phyloP scores from a whole-genome alignment of 2,329 filamentous ascomycete species.

The Kalmusia sp. region DNA sequence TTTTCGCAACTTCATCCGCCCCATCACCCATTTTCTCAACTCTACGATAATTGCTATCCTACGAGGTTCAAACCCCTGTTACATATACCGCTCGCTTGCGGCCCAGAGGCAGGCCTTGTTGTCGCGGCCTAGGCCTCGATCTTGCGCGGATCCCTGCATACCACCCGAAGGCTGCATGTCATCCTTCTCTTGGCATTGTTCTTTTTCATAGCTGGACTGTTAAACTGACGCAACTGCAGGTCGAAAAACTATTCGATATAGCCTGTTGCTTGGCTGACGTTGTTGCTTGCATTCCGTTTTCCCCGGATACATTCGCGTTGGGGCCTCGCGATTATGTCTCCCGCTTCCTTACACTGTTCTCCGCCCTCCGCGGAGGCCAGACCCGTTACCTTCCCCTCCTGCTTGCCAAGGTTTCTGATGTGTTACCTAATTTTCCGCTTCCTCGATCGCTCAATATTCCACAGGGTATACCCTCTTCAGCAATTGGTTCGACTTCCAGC shows the following conservation, averaged over 20 bases:
- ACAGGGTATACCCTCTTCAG: conserved; percentile 32
- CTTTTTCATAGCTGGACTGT: conserved; percentile 9
- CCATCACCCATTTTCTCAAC: conserved; percentile 5
- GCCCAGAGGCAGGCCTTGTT: background rate
- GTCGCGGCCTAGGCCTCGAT: background rate
- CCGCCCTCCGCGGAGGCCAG: conserved; percentile 75
- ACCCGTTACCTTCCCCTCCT: conserved; percentile 80
- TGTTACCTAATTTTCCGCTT: conserved; percentile 61
- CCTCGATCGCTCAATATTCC: conserved; percentile 43
- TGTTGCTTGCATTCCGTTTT: conserved; percentile 68
- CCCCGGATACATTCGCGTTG: conserved; percentile 59
- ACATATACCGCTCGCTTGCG: background rate
- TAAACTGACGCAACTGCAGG: conserved; percentile 53
- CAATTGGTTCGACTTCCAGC: conserved; percentile 34
- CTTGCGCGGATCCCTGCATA: conserved; percentile 2
- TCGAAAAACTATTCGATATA: conserved; percentile 82
- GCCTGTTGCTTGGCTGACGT: conserved; percentile 76
- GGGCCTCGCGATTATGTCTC: conserved; percentile 75
- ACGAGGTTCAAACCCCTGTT: background rate
- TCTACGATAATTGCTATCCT: background rate
- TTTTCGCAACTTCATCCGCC: conserved; percentile 16
- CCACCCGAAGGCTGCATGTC: conserved; percentile 11
- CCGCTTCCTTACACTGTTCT: conserved; percentile 70
- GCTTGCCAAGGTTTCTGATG: conserved; percentile 76
- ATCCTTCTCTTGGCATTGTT: conserved; percentile 22